Evolutionary conservation across 495 filamentous ascomycete genomes (phyloP), one percentile per base, ranked within the genome.

Genomic region (Podospora tetraspora): DNA sequence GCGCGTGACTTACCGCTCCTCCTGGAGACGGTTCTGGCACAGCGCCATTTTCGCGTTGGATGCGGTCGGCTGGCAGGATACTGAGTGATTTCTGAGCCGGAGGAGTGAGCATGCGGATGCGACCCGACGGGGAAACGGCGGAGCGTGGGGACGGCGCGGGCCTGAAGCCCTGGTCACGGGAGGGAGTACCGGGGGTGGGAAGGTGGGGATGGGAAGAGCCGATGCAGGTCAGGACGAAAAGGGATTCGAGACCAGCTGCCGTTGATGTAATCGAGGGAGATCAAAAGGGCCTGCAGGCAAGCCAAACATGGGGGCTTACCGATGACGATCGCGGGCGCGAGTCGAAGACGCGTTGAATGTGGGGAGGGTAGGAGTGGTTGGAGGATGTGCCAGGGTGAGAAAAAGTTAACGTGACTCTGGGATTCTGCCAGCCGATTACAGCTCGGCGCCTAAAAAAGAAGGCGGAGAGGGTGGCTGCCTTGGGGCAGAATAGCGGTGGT

Each of bases 11-110:
- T 86, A 95, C 93, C 93, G 86, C 82, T 98, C 94, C 78, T 98
- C 94, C 64, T 92, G 90, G 21, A 98, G 84, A 37, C 94, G 88
- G 76, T 95, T 96, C 74, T 89, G 85, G 76, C 92, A 96, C 27
- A 97, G 87, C 61, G 93, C 90, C 94, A 97, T 97, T n/a, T 52
- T n/a, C 19, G 6, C 19, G 29, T 37, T 71, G 66, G 61, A 37
- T 37, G 25, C 11, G 52, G 22, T 24, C n/a, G 34, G 24, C 11
- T 29, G n/a, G 30, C 32, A 24, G 59, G 59, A 63, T 43, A 16
- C 25, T 67, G 65, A 67, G 65, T 27, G 34, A 67, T 67, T 67
- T 68, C 60, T 68, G 59, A 37, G 32, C 21, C 21, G 57, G 57
- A 56, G 62, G 16, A 8, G 43, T 52, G 16, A 52, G 43, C 43